Conservation (phyloP, 2,329 filamentous ascomycete genomes). For the Stachybotrys chlorohalonatus region DNA sequence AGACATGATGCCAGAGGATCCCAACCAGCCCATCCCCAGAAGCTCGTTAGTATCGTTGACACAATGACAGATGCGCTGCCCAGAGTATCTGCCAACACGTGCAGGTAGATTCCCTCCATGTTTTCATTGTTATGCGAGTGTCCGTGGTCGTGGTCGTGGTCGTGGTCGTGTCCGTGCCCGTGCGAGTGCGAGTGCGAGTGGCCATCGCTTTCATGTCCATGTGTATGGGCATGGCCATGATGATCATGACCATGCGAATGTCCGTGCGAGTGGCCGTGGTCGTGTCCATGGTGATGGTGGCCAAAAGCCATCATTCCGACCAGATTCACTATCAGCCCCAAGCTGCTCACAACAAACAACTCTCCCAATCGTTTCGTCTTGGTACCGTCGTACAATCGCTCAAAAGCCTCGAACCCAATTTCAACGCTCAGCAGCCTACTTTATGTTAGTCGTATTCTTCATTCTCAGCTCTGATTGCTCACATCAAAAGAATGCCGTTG, state of each 20-base stretch:
- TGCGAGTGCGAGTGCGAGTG: slow-evolving; percentile 22
- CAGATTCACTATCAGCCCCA: slow-evolving; percentile 83
- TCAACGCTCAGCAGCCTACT: slow-evolving; percentile 81
- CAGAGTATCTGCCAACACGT: slow-evolving; percentile 89
- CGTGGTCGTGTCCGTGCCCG: slow-evolving; percentile 31
- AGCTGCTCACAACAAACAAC: slow-evolving; percentile 76
- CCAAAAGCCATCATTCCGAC: slow-evolving; percentile 84
- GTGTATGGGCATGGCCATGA: slow-evolving; percentile 32
- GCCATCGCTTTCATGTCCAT: slow-evolving; percentile 11
- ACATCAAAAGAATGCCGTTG: slow-evolving; percentile 92
- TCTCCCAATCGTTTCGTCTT: slow-evolving; percentile 79
- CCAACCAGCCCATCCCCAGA: slow-evolving; percentile 86
- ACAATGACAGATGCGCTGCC: slow-evolving; percentile 91
- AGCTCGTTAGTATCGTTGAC: slow-evolving; percentile 79
- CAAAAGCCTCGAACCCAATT: slow-evolving; percentile 90
- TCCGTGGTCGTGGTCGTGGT: slow-evolving; percentile 24
- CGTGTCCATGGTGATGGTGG: slow-evolving; percentile 47
- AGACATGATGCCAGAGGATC: slow-evolving; percentile 90
- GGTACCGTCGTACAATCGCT: slow-evolving; percentile 74
- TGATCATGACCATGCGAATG: slow-evolving; percentile 28
- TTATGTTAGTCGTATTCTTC: slow-evolving; percentile 4
- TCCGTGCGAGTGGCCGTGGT: slow-evolving; percentile 21
- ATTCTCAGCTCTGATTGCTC: slow-evolving; percentile 19
- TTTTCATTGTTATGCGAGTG: slow-evolving; percentile 80
- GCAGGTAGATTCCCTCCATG: slow-evolving; percentile 94